Evolutionary conservation across 75 land plant genomes (phyloP).

Genomic region (Pinus taeda): DNA sequence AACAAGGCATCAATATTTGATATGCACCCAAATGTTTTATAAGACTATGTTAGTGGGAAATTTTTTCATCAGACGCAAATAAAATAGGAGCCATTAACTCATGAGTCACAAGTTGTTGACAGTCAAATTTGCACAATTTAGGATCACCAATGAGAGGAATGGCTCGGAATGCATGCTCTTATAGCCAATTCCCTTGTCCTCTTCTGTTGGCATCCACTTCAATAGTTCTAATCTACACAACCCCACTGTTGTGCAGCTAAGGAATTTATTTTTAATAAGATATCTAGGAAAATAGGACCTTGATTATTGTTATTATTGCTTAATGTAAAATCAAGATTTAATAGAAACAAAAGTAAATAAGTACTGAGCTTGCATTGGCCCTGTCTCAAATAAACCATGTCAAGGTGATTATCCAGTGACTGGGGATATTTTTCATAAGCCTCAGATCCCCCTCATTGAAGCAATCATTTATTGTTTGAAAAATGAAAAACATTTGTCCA

Average conservation of each 20-base stretch:
- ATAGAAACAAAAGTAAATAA: background rate
- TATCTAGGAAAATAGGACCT: too few relatives aligned
- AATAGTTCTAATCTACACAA: background rate
- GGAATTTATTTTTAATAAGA: too few relatives aligned
- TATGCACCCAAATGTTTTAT: too few relatives aligned
- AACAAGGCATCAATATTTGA: too few relatives aligned
- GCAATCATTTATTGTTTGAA: background rate
- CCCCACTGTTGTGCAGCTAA: background rate
- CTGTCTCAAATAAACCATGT: too few relatives aligned
- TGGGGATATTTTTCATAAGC: background rate
- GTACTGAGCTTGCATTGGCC: too few relatives aligned
- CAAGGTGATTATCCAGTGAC: background rate
- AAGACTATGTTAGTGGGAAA: too few relatives aligned
- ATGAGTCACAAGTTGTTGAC: background rate
- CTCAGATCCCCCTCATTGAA: background rate
- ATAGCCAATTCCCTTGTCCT: background rate
- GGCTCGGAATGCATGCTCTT: background rate
- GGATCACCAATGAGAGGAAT: background rate
- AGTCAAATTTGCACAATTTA: background rate
- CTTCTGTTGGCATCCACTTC: background rate
- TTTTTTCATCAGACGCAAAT: too few relatives aligned
- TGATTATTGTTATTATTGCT: too few relatives aligned
- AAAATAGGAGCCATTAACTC: background rate
- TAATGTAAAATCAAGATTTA: background rate
- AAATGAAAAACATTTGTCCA: background rate